A percentile compares a stretch with the other conserved stretches of the same genome.
Evolutionary conservation across 73 alveolate genomes (phyloP).

Genomic region (Blepharisma stoltei): DNA sequence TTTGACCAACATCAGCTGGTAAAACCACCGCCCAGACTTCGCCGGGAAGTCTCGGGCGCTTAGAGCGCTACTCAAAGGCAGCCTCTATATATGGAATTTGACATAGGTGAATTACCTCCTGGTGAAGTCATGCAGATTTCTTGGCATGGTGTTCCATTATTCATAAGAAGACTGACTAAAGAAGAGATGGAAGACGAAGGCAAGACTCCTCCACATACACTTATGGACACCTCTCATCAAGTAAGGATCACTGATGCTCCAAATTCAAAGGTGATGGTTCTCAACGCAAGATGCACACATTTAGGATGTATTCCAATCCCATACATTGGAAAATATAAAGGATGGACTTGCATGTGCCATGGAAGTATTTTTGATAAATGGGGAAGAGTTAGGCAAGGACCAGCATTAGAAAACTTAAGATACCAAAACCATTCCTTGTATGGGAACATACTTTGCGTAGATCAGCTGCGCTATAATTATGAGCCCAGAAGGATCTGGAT

Average conservation of each 20-base stretch:
- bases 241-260: slow-evolving; percentile 79
- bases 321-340: slow-evolving; percentile 71
- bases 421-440: slow-evolving; percentile 71
- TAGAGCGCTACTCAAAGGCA: no score
- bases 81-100: slow-evolving; percentile 75
- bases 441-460: slow-evolving; percentile 31
- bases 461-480: slow-evolving; percentile 23
- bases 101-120: slow-evolving; percentile 88
- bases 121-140: slow-evolving; percentile 90
- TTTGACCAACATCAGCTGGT: no score
- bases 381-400: slow-evolving; percentile 92
- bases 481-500: slow-evolving; percentile 31
- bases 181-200: slow-evolving; percentile 69
- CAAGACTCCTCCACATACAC: slow-evolving; percentile 63
- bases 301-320: slow-evolving; percentile 94
- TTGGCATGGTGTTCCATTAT: slow-evolving; percentile 90
- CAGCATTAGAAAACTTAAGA: slow-evolving; percentile 81
- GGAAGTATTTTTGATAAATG: slow-evolving; percentile 89
- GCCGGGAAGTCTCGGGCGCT: no score
- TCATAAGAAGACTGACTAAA: slow-evolving; percentile 83
- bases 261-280: slow-evolving; percentile 77
- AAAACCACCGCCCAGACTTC: no score
- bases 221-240: slow-evolving; percentile 66
- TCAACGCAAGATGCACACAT: slow-evolving; percentile 90
- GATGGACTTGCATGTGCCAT: slow-evolving; percentile 93